Percentiles rank a stretch among this genome's conserved stretches.
phyloP scores from a whole-genome alignment of 495 filamentous ascomycete species.

The Neurospora sp. region DNA sequence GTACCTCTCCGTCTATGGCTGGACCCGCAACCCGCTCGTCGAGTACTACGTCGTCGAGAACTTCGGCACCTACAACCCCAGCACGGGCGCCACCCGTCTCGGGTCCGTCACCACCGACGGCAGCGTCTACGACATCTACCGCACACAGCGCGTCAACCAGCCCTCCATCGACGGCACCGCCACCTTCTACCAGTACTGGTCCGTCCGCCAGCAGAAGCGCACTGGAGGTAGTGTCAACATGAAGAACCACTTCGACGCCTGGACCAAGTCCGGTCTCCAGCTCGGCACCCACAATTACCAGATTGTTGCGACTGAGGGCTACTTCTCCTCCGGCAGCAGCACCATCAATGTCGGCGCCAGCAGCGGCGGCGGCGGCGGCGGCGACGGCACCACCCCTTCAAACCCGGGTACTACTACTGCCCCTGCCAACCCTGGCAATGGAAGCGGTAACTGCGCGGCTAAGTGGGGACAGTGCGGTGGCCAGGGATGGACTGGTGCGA shows the following conservation, averaged over 20 bases:
- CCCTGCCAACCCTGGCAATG: background rate
- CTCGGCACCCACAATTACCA: slow-evolving; percentile 47
- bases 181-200: slow-evolving; percentile 52
- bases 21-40: slow-evolving; percentile 45
- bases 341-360: slow-evolving; percentile 34
- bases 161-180: slow-evolving; percentile 46
- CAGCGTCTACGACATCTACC: slow-evolving; percentile 53
- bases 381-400: background rate
- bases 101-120: slow-evolving; percentile 51
- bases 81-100: slow-evolving; percentile 33
- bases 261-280: slow-evolving; percentile 39
- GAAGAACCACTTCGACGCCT: slow-evolving; percentile 55
- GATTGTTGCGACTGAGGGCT: slow-evolving; percentile 50
- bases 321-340: slow-evolving; percentile 40
- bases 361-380: background rate
- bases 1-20: slow-evolving; percentile 51
- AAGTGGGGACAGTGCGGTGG: slow-evolving; percentile 43
- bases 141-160: slow-evolving; percentile 46
- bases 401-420: background rate
- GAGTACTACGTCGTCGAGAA: slow-evolving; percentile 55
- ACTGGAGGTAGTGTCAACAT: slow-evolving; percentile 39
- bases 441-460: slow-evolving; percentile 13
- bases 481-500: slow-evolving; percentile 33
- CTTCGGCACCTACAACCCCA: slow-evolving; percentile 48
- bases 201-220: slow-evolving; percentile 41